Evolutionary conservation across 2,329 filamentous ascomycete species (phyloP).

Genomic region (Mollisiaceae sp.): DNA sequence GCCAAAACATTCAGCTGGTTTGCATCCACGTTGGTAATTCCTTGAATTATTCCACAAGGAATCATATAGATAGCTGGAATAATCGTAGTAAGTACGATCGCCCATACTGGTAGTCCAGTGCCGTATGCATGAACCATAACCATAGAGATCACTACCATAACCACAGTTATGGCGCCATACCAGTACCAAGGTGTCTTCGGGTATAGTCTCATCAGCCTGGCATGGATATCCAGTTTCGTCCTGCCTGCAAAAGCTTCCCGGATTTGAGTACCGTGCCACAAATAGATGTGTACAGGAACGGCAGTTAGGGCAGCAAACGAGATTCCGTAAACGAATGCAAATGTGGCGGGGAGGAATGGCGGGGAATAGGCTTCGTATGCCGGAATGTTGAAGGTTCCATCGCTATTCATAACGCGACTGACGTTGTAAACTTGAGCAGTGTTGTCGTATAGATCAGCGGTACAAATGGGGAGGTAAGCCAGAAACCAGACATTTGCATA

Average conservation of each 20-base stretch:
- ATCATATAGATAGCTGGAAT: constrained; percentile 38
- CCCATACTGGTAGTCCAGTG: constrained; percentile 42
- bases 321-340: constrained; percentile 71
- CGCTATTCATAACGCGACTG: constrained; percentile 60
- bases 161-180: constrained; percentile 48
- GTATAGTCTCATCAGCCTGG: constrained; percentile 61
- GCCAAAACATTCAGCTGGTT: constrained; percentile 57
- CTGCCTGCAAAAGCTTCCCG: constrained; percentile 47
- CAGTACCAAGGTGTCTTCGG: constrained; percentile 61
- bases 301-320: constrained; percentile 75
- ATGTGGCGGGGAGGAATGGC: constrained; percentile 74
- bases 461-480: constrained; percentile 67
- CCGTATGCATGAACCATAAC: constrained; percentile 42
- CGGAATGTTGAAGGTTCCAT: constrained; percentile 67
- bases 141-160: constrained; percentile 42
- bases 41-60: constrained; percentile 47
- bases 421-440: constrained; percentile 64
- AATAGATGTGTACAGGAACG: constrained; percentile 68
- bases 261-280: constrained; percentile 69
- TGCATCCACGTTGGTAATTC: constrained; percentile 54
- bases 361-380: constrained; percentile 73
- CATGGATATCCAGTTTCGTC: constrained; percentile 56
- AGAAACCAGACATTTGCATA: constrained; percentile 69
- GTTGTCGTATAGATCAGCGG: constrained; percentile 67
- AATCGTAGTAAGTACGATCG: constrained; percentile 39